Evolutionary conservation across 106 monocot species (phyloP).

Genomic region (Vanilla planifolia): DNA sequence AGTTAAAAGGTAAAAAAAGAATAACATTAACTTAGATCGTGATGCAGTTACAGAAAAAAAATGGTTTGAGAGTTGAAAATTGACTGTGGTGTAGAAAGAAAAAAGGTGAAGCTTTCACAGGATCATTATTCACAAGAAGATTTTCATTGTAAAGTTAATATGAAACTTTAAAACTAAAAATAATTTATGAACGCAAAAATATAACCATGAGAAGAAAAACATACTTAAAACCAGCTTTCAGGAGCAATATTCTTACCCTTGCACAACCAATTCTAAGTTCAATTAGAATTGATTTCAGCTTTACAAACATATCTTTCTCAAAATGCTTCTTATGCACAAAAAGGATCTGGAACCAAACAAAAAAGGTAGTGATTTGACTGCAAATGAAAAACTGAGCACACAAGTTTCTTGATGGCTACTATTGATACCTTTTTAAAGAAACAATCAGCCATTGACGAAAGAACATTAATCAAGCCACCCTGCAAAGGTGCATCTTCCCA

Average conservation of each 20-base stretch:
- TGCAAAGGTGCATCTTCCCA: constrained; percentile 40
- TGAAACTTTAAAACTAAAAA: too few relatives aligned
- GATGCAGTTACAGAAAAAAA: too few relatives aligned
- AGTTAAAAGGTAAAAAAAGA: too few relatives aligned
- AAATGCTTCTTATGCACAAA: constrained; percentile 70
- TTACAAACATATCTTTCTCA: constrained; percentile 29
- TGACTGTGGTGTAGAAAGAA: too few relatives aligned
- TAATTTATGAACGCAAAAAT: background rate
- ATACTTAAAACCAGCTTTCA: background rate
- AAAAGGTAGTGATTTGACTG: background rate
- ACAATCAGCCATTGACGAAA: constrained; percentile 43
- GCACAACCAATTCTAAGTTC: constrained; percentile 14
- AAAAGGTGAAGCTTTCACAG: background rate
- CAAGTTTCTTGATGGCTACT: background rate
- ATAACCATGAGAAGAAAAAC: background rate
- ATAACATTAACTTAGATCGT: too few relatives aligned
- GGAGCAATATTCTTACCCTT: constrained; percentile 22
- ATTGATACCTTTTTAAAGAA: constrained; percentile 73
- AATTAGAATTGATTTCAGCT: constrained; percentile 30
- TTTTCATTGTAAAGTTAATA: background rate
- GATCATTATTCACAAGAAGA: background rate
- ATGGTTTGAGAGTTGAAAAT: too few relatives aligned
- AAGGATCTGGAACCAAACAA: constrained; percentile 49
- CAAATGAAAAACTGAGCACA: background rate
- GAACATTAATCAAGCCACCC: constrained; percentile 28